phyloP scores from a whole-genome alignment of 2,329 filamentous ascomycete species.

The Diaporthe humulicola region DNA sequence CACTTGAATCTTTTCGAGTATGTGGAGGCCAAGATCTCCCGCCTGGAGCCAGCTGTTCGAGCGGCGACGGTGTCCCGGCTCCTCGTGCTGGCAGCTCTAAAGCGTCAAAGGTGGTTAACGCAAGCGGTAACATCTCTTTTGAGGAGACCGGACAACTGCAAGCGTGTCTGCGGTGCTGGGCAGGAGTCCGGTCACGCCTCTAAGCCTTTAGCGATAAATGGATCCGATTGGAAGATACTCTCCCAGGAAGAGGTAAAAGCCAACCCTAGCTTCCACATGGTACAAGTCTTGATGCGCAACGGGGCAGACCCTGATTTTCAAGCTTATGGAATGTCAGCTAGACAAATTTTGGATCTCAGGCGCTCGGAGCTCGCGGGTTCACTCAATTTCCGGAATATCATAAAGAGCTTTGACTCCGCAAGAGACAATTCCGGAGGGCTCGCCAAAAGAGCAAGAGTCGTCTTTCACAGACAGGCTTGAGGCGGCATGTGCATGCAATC shows the following conservation, averaged over 20 bases:
- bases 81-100: background rate
- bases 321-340: background rate
- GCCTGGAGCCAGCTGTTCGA: background rate
- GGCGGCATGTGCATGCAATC: too few species aligned
- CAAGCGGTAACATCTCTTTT: background rate
- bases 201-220: background rate
- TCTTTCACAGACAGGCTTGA: background rate
- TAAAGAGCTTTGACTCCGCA: background rate
- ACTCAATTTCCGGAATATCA: background rate
- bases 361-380: background rate
- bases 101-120: background rate
- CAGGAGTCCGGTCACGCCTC: too few species aligned
- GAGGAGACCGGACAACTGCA: too few species aligned
- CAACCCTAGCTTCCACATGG: background rate
- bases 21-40: background rate
- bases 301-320: background rate
- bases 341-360: background rate
- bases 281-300: background rate
- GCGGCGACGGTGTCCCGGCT: background rate
- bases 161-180: too few species aligned
- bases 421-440: background rate
- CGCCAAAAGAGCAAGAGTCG: background rate
- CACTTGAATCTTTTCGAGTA: background rate
- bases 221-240: background rate
- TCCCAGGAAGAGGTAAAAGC: background rate